Percentiles rank a stretch among this genome's conserved stretches.
phyloP scores from a whole-genome alignment of 2,329 filamentous ascomycete species.

The Microcyclosporella mali region DNA sequence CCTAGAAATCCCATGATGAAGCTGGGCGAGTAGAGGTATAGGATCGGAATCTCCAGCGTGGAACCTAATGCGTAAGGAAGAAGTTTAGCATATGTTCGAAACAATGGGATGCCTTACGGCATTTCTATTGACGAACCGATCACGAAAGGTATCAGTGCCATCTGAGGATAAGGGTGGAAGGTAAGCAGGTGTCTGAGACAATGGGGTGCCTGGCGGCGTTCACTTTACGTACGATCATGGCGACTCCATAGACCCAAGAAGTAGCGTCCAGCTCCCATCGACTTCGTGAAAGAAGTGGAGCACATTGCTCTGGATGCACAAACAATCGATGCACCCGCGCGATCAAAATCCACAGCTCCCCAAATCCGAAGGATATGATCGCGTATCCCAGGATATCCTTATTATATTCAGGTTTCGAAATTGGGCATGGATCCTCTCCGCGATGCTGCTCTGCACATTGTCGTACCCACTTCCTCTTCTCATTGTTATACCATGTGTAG shows the following conservation, averaged over 20 bases:
- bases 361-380: conserved; percentile 27
- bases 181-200: not conserved
- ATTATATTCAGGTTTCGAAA: conserved; percentile 22
- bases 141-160: conserved; percentile 25
- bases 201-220: not conserved
- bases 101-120: no score
- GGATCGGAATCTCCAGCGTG: conserved; percentile 22
- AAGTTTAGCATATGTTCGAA: no score
- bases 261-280: conserved; percentile 31
- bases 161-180: conserved; percentile 2
- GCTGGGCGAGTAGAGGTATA: conserved; percentile 28
- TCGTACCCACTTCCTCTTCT: conserved; percentile 11
- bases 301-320: conserved; percentile 25
- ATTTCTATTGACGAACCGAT: conserved; percentile 21
- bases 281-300: conserved; percentile 25
- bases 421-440: conserved; percentile 15
- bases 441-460: conserved; percentile 16
- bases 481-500: conserved; percentile 27
- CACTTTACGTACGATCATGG: conserved; percentile 31
- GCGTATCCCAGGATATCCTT: conserved; percentile 27
- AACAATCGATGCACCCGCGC: conserved; percentile 25
- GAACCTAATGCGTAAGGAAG: conserved; percentile 21
- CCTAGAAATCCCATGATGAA: conserved; percentile 30
- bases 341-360: conserved; percentile 30
- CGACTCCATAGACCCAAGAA: conserved; percentile 28